A percentile compares a stretch with the other conserved stretches of the same genome.
phyloP scores from a whole-genome alignment of 805 yeast genomes.

The Ogataea trehalophila region DNA sequence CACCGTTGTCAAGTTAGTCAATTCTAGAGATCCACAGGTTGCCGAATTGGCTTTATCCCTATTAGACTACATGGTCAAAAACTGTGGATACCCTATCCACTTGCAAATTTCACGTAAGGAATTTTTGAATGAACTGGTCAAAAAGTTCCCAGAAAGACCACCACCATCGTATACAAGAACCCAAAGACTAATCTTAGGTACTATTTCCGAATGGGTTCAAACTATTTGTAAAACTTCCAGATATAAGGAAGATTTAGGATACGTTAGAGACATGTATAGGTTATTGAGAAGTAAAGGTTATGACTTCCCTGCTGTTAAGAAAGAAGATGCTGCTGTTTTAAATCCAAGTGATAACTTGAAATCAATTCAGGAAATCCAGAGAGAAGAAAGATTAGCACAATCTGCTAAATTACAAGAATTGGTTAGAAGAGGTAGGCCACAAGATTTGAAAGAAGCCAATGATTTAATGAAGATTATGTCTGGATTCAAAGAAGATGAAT shows the following conservation, averaged over 20 bases:
- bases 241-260: constrained; percentile 87
- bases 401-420: constrained; percentile 93
- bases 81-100: constrained; percentile 97
- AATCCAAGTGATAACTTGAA: constrained; percentile 84
- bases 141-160: constrained; percentile 91
- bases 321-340: constrained; percentile 88
- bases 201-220: constrained; percentile 96
- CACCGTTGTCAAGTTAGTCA: constrained; percentile 75
- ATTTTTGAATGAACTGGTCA: constrained; percentile 87
- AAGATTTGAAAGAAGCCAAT: constrained; percentile 93
- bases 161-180: constrained; percentile 78
- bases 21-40: constrained; percentile 78
- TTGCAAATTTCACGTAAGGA: constrained; percentile 93
- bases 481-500: constrained; percentile 85
- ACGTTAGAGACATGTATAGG: constrained; percentile 93
- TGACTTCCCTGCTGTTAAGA: constrained; percentile 83
- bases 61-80: constrained; percentile 88
- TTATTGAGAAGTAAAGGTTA: constrained; percentile 87
- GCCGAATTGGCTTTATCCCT: constrained; percentile 68
- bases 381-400: constrained; percentile 89
- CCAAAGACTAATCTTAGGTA: constrained; percentile 80
- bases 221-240: constrained; percentile 87
- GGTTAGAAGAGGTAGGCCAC: constrained; percentile 92
- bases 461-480: constrained; percentile 97
- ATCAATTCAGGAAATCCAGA: constrained; percentile 83